A percentile compares a stretch with the other conserved stretches of the same genome.
These are phyloP conservation scores for Lentithecium fluviatile DNA, from an alignment of 495 filamentous ascomycete genomes.

Conservation along the genomic window DNA sequence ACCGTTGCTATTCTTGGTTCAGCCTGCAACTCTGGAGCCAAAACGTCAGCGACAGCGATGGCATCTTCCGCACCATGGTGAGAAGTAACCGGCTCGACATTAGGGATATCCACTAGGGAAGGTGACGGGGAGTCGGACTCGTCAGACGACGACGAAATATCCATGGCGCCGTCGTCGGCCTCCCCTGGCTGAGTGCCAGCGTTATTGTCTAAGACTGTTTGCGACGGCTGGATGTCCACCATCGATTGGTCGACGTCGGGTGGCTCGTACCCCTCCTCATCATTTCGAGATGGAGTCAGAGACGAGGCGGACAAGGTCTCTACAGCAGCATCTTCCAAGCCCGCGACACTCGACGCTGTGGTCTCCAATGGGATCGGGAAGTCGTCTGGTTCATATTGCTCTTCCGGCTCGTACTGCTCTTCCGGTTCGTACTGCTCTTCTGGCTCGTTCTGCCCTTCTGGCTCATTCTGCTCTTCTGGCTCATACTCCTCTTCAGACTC, in stretches of 20 bases:
- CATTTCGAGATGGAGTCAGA: neutral
- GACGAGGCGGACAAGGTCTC: neutral
- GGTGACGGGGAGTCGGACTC: neutral
- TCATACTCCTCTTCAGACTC: slow-evolving; percentile 27
- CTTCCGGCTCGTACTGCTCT: slow-evolving; percentile 17
- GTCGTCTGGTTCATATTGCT: slow-evolving; percentile 22
- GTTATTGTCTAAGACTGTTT: neutral
- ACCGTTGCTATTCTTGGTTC: neutral
- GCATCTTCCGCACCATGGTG: neutral
- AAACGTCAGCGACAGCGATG: slow-evolving; percentile 25
- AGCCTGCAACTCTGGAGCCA: slow-evolving; percentile 21
- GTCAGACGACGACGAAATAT: slow-evolving; percentile 16
- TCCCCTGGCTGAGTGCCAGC: neutral
- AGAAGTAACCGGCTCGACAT: neutral
- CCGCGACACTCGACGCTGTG: neutral
- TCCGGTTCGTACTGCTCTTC: slow-evolving; percentile 23
- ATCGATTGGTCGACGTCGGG: slow-evolving; percentile 2
- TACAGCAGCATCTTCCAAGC: neutral
- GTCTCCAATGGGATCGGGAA: neutral
- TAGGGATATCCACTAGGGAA: neutral
- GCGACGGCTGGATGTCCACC: neutral
- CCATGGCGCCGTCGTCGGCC: slow-evolving; percentile 23
- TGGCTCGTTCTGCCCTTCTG: slow-evolving; percentile 14
- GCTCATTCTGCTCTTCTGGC: slow-evolving; percentile 20
- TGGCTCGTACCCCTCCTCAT: slow-evolving; percentile 25